Conservation (phyloP, 2,329 filamentous ascomycete species). For the Corynespora cassiicola region DNA sequence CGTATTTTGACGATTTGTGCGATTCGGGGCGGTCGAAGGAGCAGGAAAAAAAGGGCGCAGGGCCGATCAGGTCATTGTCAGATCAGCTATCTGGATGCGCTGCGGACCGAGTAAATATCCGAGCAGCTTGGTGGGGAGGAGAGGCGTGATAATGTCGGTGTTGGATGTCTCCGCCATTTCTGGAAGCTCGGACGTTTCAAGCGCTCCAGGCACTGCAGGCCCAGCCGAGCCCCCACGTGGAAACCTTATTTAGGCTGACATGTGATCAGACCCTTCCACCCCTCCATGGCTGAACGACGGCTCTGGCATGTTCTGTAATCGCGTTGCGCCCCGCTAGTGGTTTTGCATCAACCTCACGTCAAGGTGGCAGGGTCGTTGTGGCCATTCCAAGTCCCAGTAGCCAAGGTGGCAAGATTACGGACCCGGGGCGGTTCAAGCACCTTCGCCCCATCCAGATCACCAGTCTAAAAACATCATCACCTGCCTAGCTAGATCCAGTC, state of each 20-base stretch:
- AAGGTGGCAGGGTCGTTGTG: background rate
- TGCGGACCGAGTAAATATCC: slow-evolving; percentile 1
- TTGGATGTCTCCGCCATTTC: slow-evolving; percentile 8
- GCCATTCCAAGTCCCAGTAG: background rate
- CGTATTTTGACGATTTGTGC: too few relatives aligned
- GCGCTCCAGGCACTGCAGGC: background rate
- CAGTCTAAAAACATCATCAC: slow-evolving; percentile 9
- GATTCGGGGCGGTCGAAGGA: background rate
- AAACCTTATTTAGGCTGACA: too few relatives aligned
- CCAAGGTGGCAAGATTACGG: background rate
- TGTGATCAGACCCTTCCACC: too few relatives aligned
- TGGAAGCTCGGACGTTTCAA: slow-evolving; percentile 15
- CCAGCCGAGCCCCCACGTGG: too few relatives aligned
- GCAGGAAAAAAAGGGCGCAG: too few relatives aligned
- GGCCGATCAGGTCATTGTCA: slow-evolving; percentile 7
- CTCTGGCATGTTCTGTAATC: too few relatives aligned
- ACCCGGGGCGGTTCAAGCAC: slow-evolving; percentile 16
- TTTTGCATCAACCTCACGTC: background rate
- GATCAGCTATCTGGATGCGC: slow-evolving; percentile 2
- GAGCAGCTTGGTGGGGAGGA: slow-evolving; percentile 14
- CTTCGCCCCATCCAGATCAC: slow-evolving; percentile 32
- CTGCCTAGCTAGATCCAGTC: slow-evolving; percentile 21
- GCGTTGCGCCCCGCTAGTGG: too few relatives aligned
- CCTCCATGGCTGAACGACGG: too few relatives aligned
- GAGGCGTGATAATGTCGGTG: slow-evolving; percentile 22